These are phyloP conservation scores for Pichia cactophila DNA, from an alignment of 1,139 yeast species.

Conservation along the genomic window DNA sequence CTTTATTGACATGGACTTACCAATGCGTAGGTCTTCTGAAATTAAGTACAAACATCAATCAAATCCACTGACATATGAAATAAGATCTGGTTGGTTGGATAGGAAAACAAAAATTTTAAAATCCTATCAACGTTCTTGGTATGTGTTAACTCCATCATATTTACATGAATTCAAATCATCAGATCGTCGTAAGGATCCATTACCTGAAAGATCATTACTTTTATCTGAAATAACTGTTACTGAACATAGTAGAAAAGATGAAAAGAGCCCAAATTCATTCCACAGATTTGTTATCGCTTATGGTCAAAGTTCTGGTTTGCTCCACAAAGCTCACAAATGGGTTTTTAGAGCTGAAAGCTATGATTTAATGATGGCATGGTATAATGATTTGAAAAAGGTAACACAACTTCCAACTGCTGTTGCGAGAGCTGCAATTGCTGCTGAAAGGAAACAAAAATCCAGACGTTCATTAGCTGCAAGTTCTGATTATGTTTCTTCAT, in stretches of 20 bases:
- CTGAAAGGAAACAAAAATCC: constrained; percentile 29
- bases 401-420: constrained; percentile 52
- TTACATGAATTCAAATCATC: constrained; percentile 84
- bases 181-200: constrained; percentile 74
- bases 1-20: constrained; percentile 68
- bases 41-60: constrained; percentile 59
- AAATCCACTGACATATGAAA: constrained; percentile 62
- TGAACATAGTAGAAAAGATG: constrained; percentile 72
- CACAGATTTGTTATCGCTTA: constrained; percentile 79
- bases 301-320: constrained; percentile 52
- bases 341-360: constrained; percentile 82
- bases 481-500: neutral
- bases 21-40: constrained; percentile 59
- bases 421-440: constrained; percentile 37
- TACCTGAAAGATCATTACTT: constrained; percentile 83
- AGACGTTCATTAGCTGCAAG: constrained; percentile 11
- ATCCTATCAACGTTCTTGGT: constrained; percentile 85
- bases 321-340: constrained; percentile 83
- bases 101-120: constrained; percentile 85
- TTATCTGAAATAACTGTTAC: constrained; percentile 75
- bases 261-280: constrained; percentile 45
- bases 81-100: constrained; percentile 77
- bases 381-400: constrained; percentile 60
- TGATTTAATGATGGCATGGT: constrained; percentile 79
- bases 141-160: constrained; percentile 80